These are phyloP conservation scores for Phialocephala sp. DNA, from an alignment of 2,329 filamentous ascomycete genomes.

Conservation along the genomic window DNA sequence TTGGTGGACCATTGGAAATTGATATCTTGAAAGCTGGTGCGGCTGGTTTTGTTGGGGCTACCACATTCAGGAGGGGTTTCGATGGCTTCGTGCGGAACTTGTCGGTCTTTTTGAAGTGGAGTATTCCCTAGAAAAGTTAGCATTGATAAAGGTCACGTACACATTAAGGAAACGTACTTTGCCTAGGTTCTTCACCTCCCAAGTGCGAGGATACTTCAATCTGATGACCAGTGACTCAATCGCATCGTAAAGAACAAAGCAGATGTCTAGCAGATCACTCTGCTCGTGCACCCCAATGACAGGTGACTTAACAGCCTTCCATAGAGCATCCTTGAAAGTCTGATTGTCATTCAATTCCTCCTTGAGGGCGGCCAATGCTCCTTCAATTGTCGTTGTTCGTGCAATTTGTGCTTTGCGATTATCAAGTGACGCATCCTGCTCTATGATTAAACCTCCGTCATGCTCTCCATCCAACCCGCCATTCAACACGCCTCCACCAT, in stretches of 20 bases:
- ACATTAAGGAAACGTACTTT: conserved; percentile 41
- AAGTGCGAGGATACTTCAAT: conserved; percentile 54
- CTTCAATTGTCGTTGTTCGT: conserved; percentile 54
- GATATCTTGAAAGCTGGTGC: not conserved
- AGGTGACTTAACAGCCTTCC: conserved; percentile 56
- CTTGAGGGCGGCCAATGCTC: conserved; percentile 54
- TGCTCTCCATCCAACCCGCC: conserved; percentile 32
- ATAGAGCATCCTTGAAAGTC: conserved; percentile 52
- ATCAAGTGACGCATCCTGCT: conserved; percentile 51
- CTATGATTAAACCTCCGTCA: conserved; percentile 53
- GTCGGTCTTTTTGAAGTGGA: conserved; percentile 39
- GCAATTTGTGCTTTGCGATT: conserved; percentile 54
- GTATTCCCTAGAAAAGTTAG: conserved; percentile 34
- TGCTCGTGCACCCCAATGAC: conserved; percentile 55
- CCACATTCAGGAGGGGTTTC: conserved; percentile 13
- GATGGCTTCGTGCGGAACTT: conserved; percentile 39
- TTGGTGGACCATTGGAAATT: not conserved
- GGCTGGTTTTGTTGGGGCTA: conserved; percentile 10
- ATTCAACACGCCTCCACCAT: conserved; percentile 21
- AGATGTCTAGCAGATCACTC: conserved; percentile 56
- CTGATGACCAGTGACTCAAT: conserved; percentile 53
- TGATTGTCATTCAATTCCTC: conserved; percentile 53
- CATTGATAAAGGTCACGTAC: not conserved
- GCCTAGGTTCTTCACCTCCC: conserved; percentile 48
- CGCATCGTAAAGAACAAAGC: conserved; percentile 56